These are phyloP conservation scores for Trichoderma arundinaceum DNA, from an alignment of 2,329 filamentous ascomycete species.

Conservation along the genomic window DNA sequence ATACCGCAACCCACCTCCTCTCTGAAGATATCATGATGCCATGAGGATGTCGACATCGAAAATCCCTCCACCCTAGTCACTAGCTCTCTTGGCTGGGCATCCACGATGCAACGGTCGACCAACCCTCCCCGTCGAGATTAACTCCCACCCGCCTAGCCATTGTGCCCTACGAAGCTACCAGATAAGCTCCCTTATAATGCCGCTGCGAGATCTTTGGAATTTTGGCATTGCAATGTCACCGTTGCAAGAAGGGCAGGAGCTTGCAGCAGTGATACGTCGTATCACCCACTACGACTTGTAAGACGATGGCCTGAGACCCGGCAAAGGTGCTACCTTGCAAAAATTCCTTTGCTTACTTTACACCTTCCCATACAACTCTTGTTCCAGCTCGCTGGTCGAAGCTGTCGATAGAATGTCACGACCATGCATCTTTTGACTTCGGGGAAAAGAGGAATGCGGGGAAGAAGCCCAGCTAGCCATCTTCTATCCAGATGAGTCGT, in stretches of 20 bases:
- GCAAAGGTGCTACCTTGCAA: background rate
- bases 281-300: conserved; percentile 5
- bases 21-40: conserved; percentile 8
- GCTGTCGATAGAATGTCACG: background rate
- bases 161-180: background rate
- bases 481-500: background rate
- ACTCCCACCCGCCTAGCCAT: background rate
- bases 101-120: conserved; percentile 2
- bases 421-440: conserved; percentile 6
- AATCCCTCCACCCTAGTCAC: conserved; percentile 11
- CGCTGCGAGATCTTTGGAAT: background rate
- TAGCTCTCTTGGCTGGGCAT: conserved; percentile 14
- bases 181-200: background rate
- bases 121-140: conserved; percentile 1
- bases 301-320: conserved; percentile 3
- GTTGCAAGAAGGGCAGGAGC: conserved; percentile 18
- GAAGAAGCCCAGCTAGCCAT: conserved; percentile 5
- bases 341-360: background rate
- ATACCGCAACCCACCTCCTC: conserved; percentile 2
- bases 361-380: background rate
- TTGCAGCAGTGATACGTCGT: background rate
- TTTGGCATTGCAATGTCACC: background rate
- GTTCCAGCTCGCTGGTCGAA: too few species aligned
- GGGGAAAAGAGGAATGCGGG: conserved; percentile 13
- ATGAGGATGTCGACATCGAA: conserved; percentile 12